Evolutionary conservation across 345 rosid species (phyloP), one percentile per base, ranked within the genome.

Genomic region (Clausena lansium): DNA sequence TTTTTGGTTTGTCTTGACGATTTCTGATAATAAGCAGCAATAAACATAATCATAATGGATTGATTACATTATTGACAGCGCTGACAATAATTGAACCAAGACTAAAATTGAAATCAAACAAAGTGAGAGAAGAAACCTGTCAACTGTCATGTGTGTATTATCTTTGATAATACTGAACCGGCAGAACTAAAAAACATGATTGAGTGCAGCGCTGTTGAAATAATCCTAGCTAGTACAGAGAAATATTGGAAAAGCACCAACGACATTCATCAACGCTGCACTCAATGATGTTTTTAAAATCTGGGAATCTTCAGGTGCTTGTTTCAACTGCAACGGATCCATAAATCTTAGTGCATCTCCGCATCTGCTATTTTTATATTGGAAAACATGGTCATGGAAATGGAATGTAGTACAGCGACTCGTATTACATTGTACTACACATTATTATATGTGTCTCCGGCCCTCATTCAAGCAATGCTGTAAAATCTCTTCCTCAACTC

Each of bases 221-320:
- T 72, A 57, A 62, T 63, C 65, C 74, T 2, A 7, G 50, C 50
- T 41, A 45, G 15, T 11, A 45, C 3, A 10, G 0, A 52, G 19
- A 2, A 20, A 22, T 9, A 67, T 38, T 4, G 47, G 22, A 15
- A 69, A 24, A 32, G 28, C 2, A 32, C 4, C 63, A 19, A 5
- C 38, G 19, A 4, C 35, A 17, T 76, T 83, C 88, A 87, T 88
- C 88, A 89, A 86, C 89, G 92, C 91, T 89, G 92, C 92, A 89
- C 91, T 88, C 91, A 88, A 88, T 86, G 90, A 88, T 81, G 87
- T 78, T 83, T 80, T 78, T 86, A 61, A 82, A 62, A 80, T 81
- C 86, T 77, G 76, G 82, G 62, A 54, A 50, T 64, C 80, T 67
- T 65, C 81, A 71, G 62, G 27, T 47, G 30, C 38, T 63, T 58